These are phyloP conservation scores for Aspergillus egyptiacus DNA, from an alignment of 495 filamentous ascomycete genomes.

Conservation along the genomic window DNA sequence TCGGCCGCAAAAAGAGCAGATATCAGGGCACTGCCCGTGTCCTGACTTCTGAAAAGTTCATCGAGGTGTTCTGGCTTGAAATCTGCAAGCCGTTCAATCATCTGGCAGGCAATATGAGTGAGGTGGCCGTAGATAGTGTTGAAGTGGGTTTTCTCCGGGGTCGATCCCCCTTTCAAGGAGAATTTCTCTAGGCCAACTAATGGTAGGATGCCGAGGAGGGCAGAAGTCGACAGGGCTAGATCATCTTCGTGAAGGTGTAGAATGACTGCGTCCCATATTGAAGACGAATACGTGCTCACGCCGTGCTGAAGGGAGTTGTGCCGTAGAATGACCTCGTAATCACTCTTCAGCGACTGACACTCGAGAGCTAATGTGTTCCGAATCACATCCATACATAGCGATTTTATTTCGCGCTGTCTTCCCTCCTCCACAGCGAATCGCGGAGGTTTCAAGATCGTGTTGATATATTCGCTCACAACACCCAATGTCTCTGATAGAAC, in stretches of 20 bases:
- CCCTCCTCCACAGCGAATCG: slow-evolving; percentile 35
- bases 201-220: slow-evolving; percentile 62
- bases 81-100: slow-evolving; percentile 70
- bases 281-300: slow-evolving; percentile 55
- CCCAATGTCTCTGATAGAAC: slow-evolving; percentile 50
- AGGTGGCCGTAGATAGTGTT: slow-evolving; percentile 67
- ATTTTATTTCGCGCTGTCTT: slow-evolving; percentile 30
- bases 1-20: slow-evolving; percentile 66
- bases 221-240: slow-evolving; percentile 58
- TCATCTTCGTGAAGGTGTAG: slow-evolving; percentile 59
- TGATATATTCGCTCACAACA: slow-evolving; percentile 44
- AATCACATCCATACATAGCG: slow-evolving; percentile 56
- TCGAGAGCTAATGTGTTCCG: slow-evolving; percentile 67
- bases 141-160: slow-evolving; percentile 57
- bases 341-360: slow-evolving; percentile 63
- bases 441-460: slow-evolving; percentile 37
- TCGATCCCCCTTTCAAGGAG: slow-evolving; percentile 42
- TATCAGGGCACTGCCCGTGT: slow-evolving; percentile 60
- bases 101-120: slow-evolving; percentile 59
- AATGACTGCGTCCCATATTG: slow-evolving; percentile 72
- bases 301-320: slow-evolving; percentile 59
- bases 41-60: slow-evolving; percentile 55
- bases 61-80: slow-evolving; percentile 61
- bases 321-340: slow-evolving; percentile 59
- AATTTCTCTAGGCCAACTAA: slow-evolving; percentile 71